phyloP scores from a whole-genome alignment of 257 asterid species.

The Cruciata laevipes region DNA sequence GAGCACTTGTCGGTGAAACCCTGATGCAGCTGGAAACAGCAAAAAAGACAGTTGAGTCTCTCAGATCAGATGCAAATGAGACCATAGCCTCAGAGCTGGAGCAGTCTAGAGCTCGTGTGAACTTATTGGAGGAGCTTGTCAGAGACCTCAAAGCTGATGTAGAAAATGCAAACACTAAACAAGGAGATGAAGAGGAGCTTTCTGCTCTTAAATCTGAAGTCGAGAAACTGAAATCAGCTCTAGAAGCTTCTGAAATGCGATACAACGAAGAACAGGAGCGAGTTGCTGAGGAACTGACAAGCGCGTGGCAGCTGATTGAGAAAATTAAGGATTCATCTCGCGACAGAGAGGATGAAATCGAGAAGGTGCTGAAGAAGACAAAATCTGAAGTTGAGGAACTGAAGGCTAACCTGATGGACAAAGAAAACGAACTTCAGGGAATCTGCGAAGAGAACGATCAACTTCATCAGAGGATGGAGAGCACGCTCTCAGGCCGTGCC shows the following conservation, averaged over 20 bases:
- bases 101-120: slow-evolving; percentile 58
- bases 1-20: slow-evolving; percentile 47
- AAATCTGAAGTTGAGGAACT: slow-evolving; percentile 60
- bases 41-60: slow-evolving; percentile 44
- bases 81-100: slow-evolving; percentile 51
- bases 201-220: slow-evolving; percentile 46
- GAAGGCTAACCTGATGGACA: slow-evolving; percentile 80
- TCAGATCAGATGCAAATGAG: slow-evolving; percentile 44
- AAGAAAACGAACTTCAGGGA: slow-evolving; percentile 82
- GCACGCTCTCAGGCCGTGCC: slow-evolving; percentile 23
- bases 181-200: slow-evolving; percentile 32
- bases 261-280: slow-evolving; percentile 49
- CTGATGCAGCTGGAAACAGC: slow-evolving; percentile 65
- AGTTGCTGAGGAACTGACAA: slow-evolving; percentile 29
- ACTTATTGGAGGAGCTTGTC: slow-evolving; percentile 49
- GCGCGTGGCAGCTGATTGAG: slow-evolving; percentile 50
- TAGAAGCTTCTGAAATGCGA: slow-evolving; percentile 60
- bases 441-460: slow-evolving; percentile 77
- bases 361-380: slow-evolving; percentile 33
- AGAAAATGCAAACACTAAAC: slow-evolving; percentile 12
- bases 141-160: slow-evolving; percentile 41
- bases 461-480: slow-evolving; percentile 38
- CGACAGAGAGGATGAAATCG: slow-evolving; percentile 49
- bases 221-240: slow-evolving; percentile 41
- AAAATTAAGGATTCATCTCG: slow-evolving; percentile 38